Percentiles rank a stretch among this genome's conserved stretches.
Evolutionary conservation across 345 rosid genomes (phyloP).

Genomic region (Brassica rapa): DNA sequence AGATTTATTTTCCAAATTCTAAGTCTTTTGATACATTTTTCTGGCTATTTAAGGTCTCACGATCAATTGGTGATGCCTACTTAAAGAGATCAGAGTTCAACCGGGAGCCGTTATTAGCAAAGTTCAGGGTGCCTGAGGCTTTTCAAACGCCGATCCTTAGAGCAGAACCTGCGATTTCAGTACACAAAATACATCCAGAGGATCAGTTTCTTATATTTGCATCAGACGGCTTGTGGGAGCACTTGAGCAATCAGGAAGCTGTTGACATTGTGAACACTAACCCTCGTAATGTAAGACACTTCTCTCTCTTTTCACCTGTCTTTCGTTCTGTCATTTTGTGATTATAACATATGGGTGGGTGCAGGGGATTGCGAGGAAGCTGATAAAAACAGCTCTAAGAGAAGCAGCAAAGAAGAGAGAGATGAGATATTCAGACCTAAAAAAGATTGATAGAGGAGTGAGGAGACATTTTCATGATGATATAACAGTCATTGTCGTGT

Average conservation of each 20-base stretch:
- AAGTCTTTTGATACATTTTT: constrained; percentile 4
- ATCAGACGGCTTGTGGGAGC: constrained; percentile 47
- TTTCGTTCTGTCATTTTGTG: no score
- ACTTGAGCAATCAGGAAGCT: constrained; percentile 39
- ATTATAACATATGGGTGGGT: no score
- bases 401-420: constrained; percentile 45
- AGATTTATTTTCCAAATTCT: neutral
- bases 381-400: constrained; percentile 40
- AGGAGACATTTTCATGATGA: constrained; percentile 48
- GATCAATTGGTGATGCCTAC: constrained; percentile 48
- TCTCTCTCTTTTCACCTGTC: no score
- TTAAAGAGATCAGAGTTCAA: constrained; percentile 45
- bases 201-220: constrained; percentile 48
- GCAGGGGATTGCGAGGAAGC: constrained; percentile 46
- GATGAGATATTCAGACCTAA: constrained; percentile 44
- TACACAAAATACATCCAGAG: constrained; percentile 40
- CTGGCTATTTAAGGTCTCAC: no score
- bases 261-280: constrained; percentile 39
- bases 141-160: constrained; percentile 37
- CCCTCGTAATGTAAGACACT: constrained; percentile 36
- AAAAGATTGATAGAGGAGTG: constrained; percentile 47
- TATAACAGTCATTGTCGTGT: constrained; percentile 44
- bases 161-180: constrained; percentile 40
- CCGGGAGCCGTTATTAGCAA: constrained; percentile 39
- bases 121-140: constrained; percentile 40